phyloP scores from a whole-genome alignment of 163 green algal species.

The Volvox carteri region DNA sequence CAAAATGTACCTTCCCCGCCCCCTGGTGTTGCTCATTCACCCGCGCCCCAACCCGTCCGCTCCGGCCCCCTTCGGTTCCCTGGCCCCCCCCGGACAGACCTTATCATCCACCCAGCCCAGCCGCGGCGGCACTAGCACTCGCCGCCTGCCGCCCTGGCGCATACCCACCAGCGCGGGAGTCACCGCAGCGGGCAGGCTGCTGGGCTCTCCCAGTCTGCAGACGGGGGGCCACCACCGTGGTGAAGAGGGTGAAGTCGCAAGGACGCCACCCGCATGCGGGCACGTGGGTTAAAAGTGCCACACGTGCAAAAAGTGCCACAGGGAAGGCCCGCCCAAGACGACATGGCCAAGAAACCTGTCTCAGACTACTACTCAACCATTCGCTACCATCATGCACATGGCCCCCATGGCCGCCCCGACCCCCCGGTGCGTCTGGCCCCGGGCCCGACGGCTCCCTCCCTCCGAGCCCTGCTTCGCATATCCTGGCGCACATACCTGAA shows the following conservation, averaged over 20 bases:
- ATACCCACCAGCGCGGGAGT: constrained; percentile 69
- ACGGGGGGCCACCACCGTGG: not conserved
- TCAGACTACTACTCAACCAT: not conserved
- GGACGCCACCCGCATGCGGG: no score
- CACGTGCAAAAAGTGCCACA: not conserved
- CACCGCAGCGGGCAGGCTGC: constrained; percentile 64
- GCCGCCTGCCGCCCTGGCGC: constrained; percentile 65
- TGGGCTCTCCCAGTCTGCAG: constrained; percentile 64
- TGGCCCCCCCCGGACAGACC: not conserved
- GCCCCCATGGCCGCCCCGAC: no score
- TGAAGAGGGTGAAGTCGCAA: not conserved
- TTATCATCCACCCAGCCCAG: constrained; percentile 67
- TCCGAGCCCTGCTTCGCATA: no score
- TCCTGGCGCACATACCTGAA: constrained; percentile 66
- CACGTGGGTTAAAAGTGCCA: no score
- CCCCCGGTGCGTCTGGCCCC: not conserved
- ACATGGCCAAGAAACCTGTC: not conserved
- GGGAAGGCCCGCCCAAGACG: not conserved
- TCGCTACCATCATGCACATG: not conserved
- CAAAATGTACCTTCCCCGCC: no score
- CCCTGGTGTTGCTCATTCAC: no score
- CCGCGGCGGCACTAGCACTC: constrained; percentile 67
- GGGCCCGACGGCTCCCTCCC: not conserved
- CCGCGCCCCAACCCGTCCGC: no score
- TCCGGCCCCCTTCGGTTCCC: no score